Conservation (phyloP, 352 stramenopile genomes). For the Phytophthora aleatoria region DNA sequence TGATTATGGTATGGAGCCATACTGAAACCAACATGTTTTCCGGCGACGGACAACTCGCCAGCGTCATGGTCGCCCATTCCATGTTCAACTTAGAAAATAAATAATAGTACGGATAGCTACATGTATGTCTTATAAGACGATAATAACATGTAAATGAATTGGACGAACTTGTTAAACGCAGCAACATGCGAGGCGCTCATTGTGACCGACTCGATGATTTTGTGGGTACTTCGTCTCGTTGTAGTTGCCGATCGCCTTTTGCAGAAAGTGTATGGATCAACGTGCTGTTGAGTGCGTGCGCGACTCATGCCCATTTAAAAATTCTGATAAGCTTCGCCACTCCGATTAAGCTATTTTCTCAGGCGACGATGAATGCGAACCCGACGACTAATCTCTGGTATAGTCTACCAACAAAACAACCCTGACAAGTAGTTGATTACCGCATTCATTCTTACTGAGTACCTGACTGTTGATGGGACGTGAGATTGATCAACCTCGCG, state of each 20-base stretch:
- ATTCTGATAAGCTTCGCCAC: too few species aligned
- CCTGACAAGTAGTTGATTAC: too few species aligned
- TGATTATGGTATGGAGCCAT: slow-evolving; percentile 3
- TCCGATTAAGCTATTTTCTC: too few species aligned
- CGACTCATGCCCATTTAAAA: too few species aligned
- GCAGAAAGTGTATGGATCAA: background rate
- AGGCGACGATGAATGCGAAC: too few species aligned
- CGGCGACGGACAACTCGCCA: background rate
- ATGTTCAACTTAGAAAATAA: slow-evolving; percentile 19
- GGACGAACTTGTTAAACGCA: background rate
- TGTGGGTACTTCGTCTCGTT: background rate
- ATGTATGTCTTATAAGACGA: background rate
- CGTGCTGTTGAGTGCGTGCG: background rate
- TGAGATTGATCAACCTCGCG: background rate
- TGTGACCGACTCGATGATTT: background rate
- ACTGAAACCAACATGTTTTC: slow-evolving; percentile 13
- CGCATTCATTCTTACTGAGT: background rate
- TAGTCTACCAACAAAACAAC: too few species aligned
- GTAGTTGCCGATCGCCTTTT: background rate
- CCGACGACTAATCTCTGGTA: too few species aligned
- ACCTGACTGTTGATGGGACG: background rate
- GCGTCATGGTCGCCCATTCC: slow-evolving; percentile 6
- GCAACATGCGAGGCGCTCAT: too few species aligned
- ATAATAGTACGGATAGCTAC: background rate
- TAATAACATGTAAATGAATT: background rate